phyloP scores from a whole-genome alignment of 2,329 filamentous ascomycete species.

The Talaromyces islandicus region DNA sequence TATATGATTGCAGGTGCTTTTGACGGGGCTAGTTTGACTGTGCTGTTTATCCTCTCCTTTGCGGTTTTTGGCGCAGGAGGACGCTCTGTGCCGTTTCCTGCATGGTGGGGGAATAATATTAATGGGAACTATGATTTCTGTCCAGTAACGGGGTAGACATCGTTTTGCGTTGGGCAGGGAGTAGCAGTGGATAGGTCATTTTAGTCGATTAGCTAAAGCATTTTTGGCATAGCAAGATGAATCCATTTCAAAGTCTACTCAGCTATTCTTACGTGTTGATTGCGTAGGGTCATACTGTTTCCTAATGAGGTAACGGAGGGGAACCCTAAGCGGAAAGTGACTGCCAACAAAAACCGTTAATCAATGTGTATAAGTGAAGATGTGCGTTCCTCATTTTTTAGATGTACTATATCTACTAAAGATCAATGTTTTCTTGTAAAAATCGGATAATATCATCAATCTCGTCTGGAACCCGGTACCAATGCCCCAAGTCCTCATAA shows the following conservation, averaged over 20 bases:
- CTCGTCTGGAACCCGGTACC: slow-evolving; percentile 45
- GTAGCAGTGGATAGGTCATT: background rate
- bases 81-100: slow-evolving; percentile 39
- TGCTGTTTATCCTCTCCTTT: slow-evolving; percentile 51
- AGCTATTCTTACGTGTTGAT: no score
- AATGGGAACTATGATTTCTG: slow-evolving; percentile 47
- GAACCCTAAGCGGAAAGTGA: no score
- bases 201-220: background rate
- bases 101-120: slow-evolving; percentile 52
- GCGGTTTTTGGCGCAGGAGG: slow-evolving; percentile 51
- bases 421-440: slow-evolving; percentile 15
- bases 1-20: slow-evolving; percentile 50
- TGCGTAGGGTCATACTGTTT: no score
- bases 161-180: background rate
- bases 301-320: no score
- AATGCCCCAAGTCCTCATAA: slow-evolving; percentile 41
- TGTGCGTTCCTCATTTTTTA: no score
- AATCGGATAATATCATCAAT: slow-evolving; percentile 43
- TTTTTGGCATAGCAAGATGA: background rate
- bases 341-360: no score
- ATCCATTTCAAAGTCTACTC: background rate
- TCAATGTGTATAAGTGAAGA: no score
- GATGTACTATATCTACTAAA: background rate
- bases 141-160: slow-evolving; percentile 24
- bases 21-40: slow-evolving; percentile 46